These are phyloP conservation scores for Geum urbanum DNA, from an alignment of 306 rosid species.

Conservation along the genomic window DNA sequence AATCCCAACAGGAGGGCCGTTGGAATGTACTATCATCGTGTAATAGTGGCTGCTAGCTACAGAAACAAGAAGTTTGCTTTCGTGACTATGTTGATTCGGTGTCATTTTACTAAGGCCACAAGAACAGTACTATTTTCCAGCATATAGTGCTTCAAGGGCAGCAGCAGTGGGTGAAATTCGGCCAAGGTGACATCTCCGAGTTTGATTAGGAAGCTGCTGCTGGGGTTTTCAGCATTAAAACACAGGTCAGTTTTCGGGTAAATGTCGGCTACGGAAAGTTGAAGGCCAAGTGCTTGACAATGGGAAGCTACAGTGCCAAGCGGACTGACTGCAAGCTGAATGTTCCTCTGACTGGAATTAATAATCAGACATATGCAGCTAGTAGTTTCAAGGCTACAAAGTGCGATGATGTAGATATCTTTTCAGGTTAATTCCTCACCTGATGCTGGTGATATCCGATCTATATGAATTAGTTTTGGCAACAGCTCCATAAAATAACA, in stretches of 20 bases:
- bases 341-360: background rate
- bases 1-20: slow-evolving; percentile 46
- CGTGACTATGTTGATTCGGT: background rate
- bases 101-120: slow-evolving; percentile 52
- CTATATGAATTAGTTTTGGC: no score
- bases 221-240: background rate
- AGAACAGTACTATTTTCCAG: slow-evolving; percentile 31
- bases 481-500: no score
- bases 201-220: background rate
- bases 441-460: background rate
- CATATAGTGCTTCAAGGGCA: slow-evolving; percentile 17
- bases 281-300: background rate
- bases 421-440: background rate
- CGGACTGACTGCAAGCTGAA: background rate
- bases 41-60: slow-evolving; percentile 30
- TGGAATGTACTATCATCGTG: slow-evolving; percentile 41
- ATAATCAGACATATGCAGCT: background rate
- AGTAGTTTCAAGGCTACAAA: background rate
- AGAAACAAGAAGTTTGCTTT: slow-evolving; percentile 32
- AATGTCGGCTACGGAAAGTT: background rate
- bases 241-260: background rate
- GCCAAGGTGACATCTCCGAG: background rate
- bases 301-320: background rate
- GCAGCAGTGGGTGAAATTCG: background rate
- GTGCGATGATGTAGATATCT: background rate